These are phyloP conservation scores for Eutypella sp. DNA, from an alignment of 2,329 filamentous ascomycete genomes.

Conservation along the genomic window DNA sequence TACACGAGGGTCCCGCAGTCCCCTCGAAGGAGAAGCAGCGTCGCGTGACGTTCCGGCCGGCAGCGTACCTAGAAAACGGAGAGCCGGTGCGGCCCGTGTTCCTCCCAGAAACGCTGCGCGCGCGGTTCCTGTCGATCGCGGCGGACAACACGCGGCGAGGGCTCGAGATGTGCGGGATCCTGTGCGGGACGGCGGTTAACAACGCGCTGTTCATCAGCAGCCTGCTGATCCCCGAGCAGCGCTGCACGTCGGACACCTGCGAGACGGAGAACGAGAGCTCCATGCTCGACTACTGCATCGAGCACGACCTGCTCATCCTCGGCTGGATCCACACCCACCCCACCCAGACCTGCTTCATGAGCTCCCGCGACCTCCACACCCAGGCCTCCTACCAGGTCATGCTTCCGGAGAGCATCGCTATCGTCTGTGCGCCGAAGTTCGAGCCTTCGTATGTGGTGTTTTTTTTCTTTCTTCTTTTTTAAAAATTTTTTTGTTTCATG, in stretches of 20 bases:
- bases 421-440: slow-evolving; percentile 87
- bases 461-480: slow-evolving; percentile 1
- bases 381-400: slow-evolving; percentile 93
- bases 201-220: slow-evolving; percentile 90
- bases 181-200: slow-evolving; percentile 85
- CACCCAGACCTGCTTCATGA: slow-evolving; percentile 97
- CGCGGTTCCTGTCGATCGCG: slow-evolving; percentile 69
- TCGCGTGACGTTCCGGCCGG: slow-evolving; percentile 73
- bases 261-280: slow-evolving; percentile 84
- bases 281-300: slow-evolving; percentile 85
- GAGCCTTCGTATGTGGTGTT: slow-evolving; percentile 59
- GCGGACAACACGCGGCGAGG: slow-evolving; percentile 72
- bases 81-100: slow-evolving; percentile 83
- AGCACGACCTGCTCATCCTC: slow-evolving; percentile 75
- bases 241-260: slow-evolving; percentile 85
- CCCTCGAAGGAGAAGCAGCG: slow-evolving; percentile 41
- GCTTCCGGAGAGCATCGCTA: slow-evolving; percentile 93
- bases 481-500: too few relatives aligned
- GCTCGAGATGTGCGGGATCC: slow-evolving; percentile 90
- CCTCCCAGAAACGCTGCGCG: slow-evolving; percentile 70
- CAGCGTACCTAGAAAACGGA: slow-evolving; percentile 86
- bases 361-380: slow-evolving; percentile 86
- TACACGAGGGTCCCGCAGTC: slow-evolving; percentile 10
- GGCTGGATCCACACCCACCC: slow-evolving; percentile 99
- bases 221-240: slow-evolving; percentile 87